Conservation (phyloP, 2,329 filamentous ascomycete genomes). For the Laburnicola sp. region DNA sequence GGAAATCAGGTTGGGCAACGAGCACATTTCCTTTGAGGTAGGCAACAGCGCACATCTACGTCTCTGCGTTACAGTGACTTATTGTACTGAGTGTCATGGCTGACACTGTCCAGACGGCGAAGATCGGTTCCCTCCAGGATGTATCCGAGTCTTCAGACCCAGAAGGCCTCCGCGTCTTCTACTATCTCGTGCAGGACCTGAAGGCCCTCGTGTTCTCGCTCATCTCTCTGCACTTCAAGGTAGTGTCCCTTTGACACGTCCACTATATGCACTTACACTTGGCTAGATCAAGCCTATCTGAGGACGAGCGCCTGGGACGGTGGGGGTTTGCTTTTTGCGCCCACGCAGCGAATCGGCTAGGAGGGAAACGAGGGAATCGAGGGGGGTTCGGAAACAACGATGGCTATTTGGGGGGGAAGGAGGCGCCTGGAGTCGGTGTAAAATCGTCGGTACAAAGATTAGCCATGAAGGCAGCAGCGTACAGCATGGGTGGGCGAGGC, state of each 20-base stretch:
- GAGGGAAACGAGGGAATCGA: conserved; percentile 8
- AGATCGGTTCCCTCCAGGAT: conserved; percentile 95
- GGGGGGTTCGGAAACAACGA: background rate
- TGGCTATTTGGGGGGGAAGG: conserved; percentile 8
- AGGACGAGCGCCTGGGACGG: conserved; percentile 13
- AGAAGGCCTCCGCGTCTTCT: conserved; percentile 94
- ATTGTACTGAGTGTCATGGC: conserved; percentile 2
- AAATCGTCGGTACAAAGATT: conserved; percentile 5
- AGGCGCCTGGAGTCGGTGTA: conserved; percentile 14
- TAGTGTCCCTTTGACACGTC: conserved; percentile 28
- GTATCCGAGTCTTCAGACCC: conserved; percentile 95
- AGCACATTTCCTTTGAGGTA: conserved; percentile 98
- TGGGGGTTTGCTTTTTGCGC: conserved; percentile 21
- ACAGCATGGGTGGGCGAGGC: conserved; percentile 6
- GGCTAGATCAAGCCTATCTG: conserved; percentile 71
- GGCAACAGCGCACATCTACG: conserved; percentile 22
- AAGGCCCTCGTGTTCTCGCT: conserved; percentile 96
- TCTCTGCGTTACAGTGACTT: background rate
- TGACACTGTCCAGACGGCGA: conserved; percentile 72
- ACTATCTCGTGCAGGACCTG: conserved; percentile 96
- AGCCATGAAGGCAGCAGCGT: background rate
- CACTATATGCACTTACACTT: conserved; percentile 2
- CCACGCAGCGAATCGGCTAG: conserved; percentile 6
- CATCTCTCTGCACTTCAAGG: conserved; percentile 97
- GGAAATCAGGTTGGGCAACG: conserved; percentile 88